Conservation (phyloP, 1,284 basidiomycete genomes). For the Sanghuangporus sanghuang region DNA sequence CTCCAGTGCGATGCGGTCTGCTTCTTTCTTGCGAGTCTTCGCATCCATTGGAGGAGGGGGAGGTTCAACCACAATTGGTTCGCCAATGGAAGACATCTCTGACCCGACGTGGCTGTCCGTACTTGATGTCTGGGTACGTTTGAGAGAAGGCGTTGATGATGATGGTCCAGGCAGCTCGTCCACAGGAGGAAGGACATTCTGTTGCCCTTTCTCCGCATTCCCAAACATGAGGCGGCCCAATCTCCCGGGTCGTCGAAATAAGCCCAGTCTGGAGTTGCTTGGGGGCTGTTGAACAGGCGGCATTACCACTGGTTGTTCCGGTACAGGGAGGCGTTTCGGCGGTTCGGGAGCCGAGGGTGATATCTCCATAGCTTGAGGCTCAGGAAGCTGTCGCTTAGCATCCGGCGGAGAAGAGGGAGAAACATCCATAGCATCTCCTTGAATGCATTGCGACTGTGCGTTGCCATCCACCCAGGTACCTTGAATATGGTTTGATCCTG, state of each 20-base stretch:
- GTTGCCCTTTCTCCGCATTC: conserved; percentile 62
- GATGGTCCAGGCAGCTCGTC: conserved; percentile 55
- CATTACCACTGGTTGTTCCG: conserved; percentile 28
- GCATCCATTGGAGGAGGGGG: conserved; percentile 48
- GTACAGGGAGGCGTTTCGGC: conserved; percentile 36
- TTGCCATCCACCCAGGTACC: conserved; percentile 21
- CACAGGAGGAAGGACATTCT: conserved; percentile 57
- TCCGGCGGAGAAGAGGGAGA: conserved; percentile 38
- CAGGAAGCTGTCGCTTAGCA: conserved; percentile 32
- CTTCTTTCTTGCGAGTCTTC: conserved; percentile 89
- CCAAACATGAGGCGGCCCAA: conserved; percentile 74
- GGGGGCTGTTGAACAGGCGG: conserved; percentile 30
- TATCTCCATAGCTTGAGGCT: conserved; percentile 38
- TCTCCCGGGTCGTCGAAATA: conserved; percentile 62
- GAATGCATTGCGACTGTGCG: conserved; percentile 21
- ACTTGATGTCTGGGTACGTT: conserved; percentile 81
- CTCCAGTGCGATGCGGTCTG: conserved; percentile 77
- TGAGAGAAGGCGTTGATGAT: conserved; percentile 62
- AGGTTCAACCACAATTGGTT: conserved; percentile 30
- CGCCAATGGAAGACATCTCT: conserved; percentile 38
- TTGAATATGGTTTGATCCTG: conserved; percentile 21
- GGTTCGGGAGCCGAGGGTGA: conserved; percentile 49
- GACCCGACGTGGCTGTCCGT: conserved; percentile 62
- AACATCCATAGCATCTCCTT: conserved; percentile 60
- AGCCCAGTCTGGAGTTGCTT: conserved; percentile 32